These are phyloP conservation scores for Eragrostis tef DNA, from an alignment of 202 grass and related monocot species.

Conservation along the genomic window DNA sequence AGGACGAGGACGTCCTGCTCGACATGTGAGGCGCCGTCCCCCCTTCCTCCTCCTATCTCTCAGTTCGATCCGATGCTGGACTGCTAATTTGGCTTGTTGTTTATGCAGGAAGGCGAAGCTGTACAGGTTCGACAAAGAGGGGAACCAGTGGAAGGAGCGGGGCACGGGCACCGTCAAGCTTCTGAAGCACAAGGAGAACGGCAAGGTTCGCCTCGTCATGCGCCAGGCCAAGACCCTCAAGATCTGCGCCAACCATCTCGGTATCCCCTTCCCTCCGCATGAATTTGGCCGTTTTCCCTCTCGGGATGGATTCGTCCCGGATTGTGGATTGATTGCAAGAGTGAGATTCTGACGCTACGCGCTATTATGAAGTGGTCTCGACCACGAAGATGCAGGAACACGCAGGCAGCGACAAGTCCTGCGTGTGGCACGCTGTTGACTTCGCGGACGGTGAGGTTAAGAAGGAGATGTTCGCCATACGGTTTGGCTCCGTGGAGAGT, in stretches of 20 bases:
- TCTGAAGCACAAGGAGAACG: slow-evolving; percentile 62
- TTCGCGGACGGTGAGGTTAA: slow-evolving; percentile 70
- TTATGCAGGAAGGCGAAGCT: slow-evolving; percentile 67
- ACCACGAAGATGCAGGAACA: slow-evolving; percentile 74
- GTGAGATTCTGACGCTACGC: not conserved
- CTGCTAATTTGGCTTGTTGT: slow-evolving; percentile 17
- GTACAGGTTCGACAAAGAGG: slow-evolving; percentile 68
- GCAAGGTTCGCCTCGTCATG: slow-evolving; percentile 76
- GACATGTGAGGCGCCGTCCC: slow-evolving; percentile 59
- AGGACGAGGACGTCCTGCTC: slow-evolving; percentile 63
- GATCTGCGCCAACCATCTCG: slow-evolving; percentile 76
- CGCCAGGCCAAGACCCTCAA: slow-evolving; percentile 73
- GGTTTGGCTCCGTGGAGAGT: slow-evolving; percentile 72
- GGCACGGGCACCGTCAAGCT: slow-evolving; percentile 73
- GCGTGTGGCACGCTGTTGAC: slow-evolving; percentile 71
- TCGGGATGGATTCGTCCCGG: not conserved
- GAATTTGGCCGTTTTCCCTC: not conserved
- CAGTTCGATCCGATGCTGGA: slow-evolving; percentile 42
- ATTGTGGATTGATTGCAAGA: not conserved
- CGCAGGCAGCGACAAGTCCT: slow-evolving; percentile 69
- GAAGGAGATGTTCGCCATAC: slow-evolving; percentile 73
- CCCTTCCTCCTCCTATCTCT: not conserved
- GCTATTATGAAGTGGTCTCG: slow-evolving; percentile 51
- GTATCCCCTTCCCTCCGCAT: slow-evolving; percentile 18
- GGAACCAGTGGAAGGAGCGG: slow-evolving; percentile 74